These are phyloP conservation scores for Buxus sempervirens DNA, from an alignment of 164 flowering plant species.

Conservation along the genomic window DNA sequence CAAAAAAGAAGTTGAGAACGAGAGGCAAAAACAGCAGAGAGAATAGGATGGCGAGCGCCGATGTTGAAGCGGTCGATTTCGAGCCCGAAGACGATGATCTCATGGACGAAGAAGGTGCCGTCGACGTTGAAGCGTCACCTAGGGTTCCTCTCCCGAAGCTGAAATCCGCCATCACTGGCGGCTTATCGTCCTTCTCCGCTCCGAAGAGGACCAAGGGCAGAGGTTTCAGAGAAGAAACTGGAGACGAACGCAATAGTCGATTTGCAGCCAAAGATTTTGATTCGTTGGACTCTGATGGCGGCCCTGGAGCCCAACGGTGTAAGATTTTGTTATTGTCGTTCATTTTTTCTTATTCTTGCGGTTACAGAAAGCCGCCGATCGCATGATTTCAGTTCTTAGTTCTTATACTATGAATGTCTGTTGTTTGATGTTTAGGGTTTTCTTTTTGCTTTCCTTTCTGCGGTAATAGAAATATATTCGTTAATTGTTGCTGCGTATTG, in stretches of 20 bases:
- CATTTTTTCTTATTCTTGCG: conserved; percentile 8
- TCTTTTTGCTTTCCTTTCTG: too few relatives aligned
- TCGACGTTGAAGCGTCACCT: conserved; percentile 47
- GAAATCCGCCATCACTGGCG: conserved; percentile 64
- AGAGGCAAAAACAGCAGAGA: neutral
- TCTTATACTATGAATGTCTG: too few relatives aligned
- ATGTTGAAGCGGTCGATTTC: conserved; percentile 79
- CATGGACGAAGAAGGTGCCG: conserved; percentile 86
- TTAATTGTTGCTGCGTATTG: too few relatives aligned
- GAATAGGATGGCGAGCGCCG: conserved; percentile 51
- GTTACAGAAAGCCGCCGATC: too few relatives aligned
- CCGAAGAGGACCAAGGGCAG: conserved; percentile 64
- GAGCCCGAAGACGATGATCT: conserved; percentile 92
- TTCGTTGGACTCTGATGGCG: conserved; percentile 52
- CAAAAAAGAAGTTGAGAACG: too few relatives aligned
- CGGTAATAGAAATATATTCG: too few relatives aligned
- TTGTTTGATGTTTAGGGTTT: too few relatives aligned
- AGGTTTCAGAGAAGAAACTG: conserved; percentile 50
- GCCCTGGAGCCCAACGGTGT: conserved; percentile 79
- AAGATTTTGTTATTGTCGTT: conserved; percentile 16
- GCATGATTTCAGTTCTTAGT: too few relatives aligned
- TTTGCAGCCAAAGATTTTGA: conserved; percentile 51
- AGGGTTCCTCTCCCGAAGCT: conserved; percentile 55
- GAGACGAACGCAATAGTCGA: conserved; percentile 44
- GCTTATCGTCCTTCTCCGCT: conserved; percentile 22